A percentile compares a stretch with the other conserved stretches of the same genome.
Evolutionary conservation across 2,329 filamentous ascomycete genomes (phyloP).

Genomic region (Arachnomyces sp.): DNA sequence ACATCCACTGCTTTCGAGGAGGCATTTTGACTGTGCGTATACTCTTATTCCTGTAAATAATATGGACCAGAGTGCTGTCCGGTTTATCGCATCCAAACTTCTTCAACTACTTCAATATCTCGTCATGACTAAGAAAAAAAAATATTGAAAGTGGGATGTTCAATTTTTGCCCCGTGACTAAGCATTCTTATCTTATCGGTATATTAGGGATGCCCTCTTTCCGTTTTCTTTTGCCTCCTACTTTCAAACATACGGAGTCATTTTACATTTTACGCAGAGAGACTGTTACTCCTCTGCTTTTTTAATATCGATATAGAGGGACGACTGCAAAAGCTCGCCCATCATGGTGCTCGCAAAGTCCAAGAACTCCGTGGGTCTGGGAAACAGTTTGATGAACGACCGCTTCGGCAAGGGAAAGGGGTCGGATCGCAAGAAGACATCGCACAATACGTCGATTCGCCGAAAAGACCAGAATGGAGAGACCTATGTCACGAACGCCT

Average conservation of each 20-base stretch:
- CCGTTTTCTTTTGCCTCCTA: no score
- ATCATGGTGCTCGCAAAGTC: conserved; percentile 78
- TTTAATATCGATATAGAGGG: no score
- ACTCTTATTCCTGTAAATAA: conserved; percentile 9
- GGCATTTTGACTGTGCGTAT: conserved; percentile 52
- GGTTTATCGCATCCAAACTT: conserved; percentile 3
- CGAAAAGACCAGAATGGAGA: conserved; percentile 67
- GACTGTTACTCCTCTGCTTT: no score
- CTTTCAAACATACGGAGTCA: no score
- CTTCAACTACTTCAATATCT: neutral
- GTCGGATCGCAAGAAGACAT: conserved; percentile 65
- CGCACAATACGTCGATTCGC: conserved; percentile 57
- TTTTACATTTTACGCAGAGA: no score
- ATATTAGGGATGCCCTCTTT: no score
- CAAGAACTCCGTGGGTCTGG: conserved; percentile 88
- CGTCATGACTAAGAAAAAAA: neutral
- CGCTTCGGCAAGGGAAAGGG: conserved; percentile 92
- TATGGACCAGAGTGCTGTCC: conserved; percentile 18
- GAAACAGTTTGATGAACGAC: conserved; percentile 98
- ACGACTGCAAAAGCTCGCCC: conserved; percentile 7
- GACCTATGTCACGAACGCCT: conserved; percentile 83
- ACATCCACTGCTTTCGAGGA: conserved; percentile 67
- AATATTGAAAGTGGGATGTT: conserved; percentile 11
- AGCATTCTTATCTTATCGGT: no score
- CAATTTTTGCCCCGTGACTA: no score